Base-by-base conservation (phyloP, 305 asterid genomes). In the Withania somnifera region DNA sequence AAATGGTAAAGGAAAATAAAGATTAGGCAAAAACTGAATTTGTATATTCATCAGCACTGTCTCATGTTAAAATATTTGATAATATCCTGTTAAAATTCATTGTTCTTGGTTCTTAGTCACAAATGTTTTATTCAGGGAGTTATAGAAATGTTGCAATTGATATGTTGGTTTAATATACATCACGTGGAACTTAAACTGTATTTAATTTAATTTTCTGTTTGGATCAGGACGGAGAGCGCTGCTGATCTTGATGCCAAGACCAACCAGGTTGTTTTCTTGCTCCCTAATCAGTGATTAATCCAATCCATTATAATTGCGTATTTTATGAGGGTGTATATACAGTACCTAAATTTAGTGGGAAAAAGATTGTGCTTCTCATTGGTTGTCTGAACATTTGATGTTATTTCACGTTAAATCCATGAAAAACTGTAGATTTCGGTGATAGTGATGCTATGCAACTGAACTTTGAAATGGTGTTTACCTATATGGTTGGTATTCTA, bases 251-350 rank as follows among this genome's bases (percentile, higher is more conserved):
- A 91, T 78, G 87, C 87, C 40, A 91, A 89, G 87, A 84, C 84
- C 82, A 85, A 81, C 83, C 98, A 95, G 98, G 98, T 93, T 86
- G 89, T 87, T 71, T 82, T 73, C 60, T 34, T 73, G 63, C 69
- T 61, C 83, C 61, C 20, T 42, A 22, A 13, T 71, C 11, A 71
- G 57, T 24, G 68, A 58, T 68, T 24, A 71, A 14, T 71, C 57
- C 11, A 24, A 45, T 71, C 14, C 20, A 45, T 45, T 45, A 20
- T 1, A 38, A 58, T 13, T 7, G 36, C 50, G 60, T 73, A 50
- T 47, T 50, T 22, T 11, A 73, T 50, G 57, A 28, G 9, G 9
- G 61, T 50, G 17, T n/a, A 45, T 47, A 47, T 17, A 75, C 61
- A 2, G 45, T 53, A 15, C 78, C 78, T 69, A 40, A 19, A 40